Evolutionary conservation across 257 asterid genomes (phyloP), one percentile per base, ranked within the genome.

Genomic region (Solanum etuberosum): DNA sequence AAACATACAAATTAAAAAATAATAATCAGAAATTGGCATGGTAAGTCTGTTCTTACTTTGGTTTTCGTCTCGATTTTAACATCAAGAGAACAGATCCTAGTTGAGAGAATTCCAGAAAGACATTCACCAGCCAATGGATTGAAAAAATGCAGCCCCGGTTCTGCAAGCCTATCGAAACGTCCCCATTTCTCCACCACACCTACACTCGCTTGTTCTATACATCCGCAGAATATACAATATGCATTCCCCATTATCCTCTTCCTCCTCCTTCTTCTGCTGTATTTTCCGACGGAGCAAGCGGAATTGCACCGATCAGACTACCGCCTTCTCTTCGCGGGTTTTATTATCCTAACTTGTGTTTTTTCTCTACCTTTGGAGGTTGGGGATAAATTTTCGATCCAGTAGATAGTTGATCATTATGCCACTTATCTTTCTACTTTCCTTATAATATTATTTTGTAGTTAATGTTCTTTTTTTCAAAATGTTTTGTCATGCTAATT

Each of bases 41-140:
- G 25, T 20, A 59, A 32, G 34, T 21, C 23, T 15, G 46, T 12
- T 29, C 13, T 6, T 84, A 94, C 98, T 97, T 95, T 97, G 40
- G 99, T 97, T 91, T 97, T 97, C 89, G 99, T 97, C 91, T 97
- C 98, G 84, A 97, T 93, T 92, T 91, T 94, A 90, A 95, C 99
- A 54, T 94, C 98, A 74, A 96, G 99, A 51, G 98, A 95, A 21
- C 15, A 77, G 95, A 96, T 94, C 94, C 98, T 93, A 31, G 99
- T 96, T 85, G 98, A 92, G 4, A 96, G 94, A n/a, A 90, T 32
- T 82, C 98, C 98, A 86, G 96, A 92, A 77, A 95, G 92, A 86
- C 93, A 93, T 87, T 94, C 98, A 7, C 98, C 98, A 84, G 93
- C 94, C 29, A 92, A 88, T 12, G 92, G 92, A 61, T 97, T 97